Conservation (phyloP, 345 rosid species). For the Murraya koenigii region DNA sequence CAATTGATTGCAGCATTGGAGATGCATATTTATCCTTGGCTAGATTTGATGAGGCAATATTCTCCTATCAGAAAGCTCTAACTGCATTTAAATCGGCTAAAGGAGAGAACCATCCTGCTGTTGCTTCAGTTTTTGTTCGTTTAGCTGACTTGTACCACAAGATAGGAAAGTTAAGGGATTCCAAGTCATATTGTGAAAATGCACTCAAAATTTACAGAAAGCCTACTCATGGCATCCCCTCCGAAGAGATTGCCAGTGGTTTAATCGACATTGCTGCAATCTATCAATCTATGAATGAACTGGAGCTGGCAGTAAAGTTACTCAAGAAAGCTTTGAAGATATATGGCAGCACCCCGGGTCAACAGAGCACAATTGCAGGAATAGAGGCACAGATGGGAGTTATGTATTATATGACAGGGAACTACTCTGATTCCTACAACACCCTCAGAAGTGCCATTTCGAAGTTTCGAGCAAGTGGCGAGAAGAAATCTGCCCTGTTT, state of each 20-base stretch:
- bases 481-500: conserved; percentile 71
- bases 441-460: conserved; percentile 61
- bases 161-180: conserved; percentile 73
- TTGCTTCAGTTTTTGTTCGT: conserved; percentile 81
- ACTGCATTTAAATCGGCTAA: conserved; percentile 65
- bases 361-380: conserved; percentile 76
- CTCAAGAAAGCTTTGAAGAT: conserved; percentile 31
- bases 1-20: conserved; percentile 66
- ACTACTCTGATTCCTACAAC: conserved; percentile 60
- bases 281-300: conserved; percentile 76
- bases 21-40: conserved; percentile 83
- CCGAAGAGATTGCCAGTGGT: conserved; percentile 80
- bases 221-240: conserved; percentile 50
- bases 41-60: conserved; percentile 83
- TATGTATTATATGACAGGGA: conserved; percentile 82
- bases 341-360: conserved; percentile 26
- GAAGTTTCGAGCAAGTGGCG: conserved; percentile 74
- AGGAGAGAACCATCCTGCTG: conserved; percentile 83
- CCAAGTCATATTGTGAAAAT: conserved; percentile 79
- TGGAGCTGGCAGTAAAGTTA: conserved; percentile 59
- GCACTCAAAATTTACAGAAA: conserved; percentile 67
- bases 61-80: conserved; percentile 84
- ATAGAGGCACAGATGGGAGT: conserved; percentile 95
- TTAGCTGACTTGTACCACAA: conserved; percentile 84
- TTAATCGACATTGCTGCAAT: conserved; percentile 80